Conservation (phyloP, 2,329 filamentous ascomycete species). For the Ophiostoma pallidulum region DNA sequence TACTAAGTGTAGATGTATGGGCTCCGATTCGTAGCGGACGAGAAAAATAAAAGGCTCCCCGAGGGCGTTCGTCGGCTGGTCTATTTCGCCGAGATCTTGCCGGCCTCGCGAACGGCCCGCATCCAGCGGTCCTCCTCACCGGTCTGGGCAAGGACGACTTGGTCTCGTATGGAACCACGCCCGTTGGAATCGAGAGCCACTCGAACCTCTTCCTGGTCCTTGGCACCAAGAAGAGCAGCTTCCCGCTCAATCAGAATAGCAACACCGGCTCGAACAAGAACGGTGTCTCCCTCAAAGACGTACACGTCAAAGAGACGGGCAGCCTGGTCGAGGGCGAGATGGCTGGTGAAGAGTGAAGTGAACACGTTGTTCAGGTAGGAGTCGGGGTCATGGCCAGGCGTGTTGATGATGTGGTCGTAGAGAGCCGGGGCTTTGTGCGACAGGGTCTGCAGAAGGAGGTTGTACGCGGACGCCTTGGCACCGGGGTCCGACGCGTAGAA, state of each 20-base stretch:
- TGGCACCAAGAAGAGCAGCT: constrained; percentile 40
- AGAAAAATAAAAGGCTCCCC: neutral
- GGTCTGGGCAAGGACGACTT: constrained; percentile 29
- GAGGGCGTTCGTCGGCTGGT: neutral
- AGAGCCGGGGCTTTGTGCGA: constrained; percentile 54
- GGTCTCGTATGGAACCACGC: constrained; percentile 18
- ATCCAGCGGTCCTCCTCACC: constrained; percentile 43
- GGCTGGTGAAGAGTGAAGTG: constrained; percentile 52
- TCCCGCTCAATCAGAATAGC: constrained; percentile 51
- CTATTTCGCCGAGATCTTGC: constrained; percentile 21
- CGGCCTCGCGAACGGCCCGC: constrained; percentile 29
- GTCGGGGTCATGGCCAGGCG: constrained; percentile 38
- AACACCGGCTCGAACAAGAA: constrained; percentile 61
- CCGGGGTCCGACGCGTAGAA: constrained; percentile 63
- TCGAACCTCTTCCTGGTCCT: constrained; percentile 35
- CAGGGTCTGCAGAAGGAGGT: constrained; percentile 58
- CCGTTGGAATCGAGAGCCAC: constrained; percentile 25
- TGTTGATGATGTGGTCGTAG: constrained; percentile 51
- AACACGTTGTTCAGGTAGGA: constrained; percentile 53
- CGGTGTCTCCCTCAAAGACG: constrained; percentile 68
- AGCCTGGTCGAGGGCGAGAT: constrained; percentile 59
- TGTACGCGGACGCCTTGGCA: constrained; percentile 61
- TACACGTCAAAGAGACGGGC: constrained; percentile 73
- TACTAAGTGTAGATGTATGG: constrained; percentile 1
- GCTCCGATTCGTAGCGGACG: neutral